Evolutionary conservation across 2,329 filamentous ascomycete genomes (phyloP).

Genomic region (Tricladium varicosporioides): DNA sequence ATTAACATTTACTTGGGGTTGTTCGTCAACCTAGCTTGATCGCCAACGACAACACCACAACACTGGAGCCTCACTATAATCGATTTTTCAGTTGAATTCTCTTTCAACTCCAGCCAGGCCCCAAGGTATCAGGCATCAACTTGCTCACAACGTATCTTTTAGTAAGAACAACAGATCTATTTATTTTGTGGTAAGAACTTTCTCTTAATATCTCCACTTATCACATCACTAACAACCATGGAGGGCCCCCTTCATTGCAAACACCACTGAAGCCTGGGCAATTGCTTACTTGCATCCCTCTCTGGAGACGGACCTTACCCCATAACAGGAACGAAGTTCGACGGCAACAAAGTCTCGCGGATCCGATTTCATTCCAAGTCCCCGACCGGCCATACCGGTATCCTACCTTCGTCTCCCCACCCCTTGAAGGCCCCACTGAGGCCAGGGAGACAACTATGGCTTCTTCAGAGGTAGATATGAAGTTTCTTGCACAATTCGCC

Average conservation of each 20-base stretch:
- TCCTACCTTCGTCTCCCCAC: not conserved
- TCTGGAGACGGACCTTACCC: too few species aligned
- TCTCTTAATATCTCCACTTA: not conserved
- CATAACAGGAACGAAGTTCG: too few species aligned
- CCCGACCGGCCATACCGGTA: not conserved
- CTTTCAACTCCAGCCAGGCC: not conserved
- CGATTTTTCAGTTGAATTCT: too few species aligned
- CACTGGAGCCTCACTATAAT: too few species aligned
- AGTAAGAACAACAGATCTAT: not conserved
- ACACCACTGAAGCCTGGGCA: too few species aligned
- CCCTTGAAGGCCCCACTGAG: not conserved
- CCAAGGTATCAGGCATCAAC: not conserved
- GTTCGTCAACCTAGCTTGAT: not conserved
- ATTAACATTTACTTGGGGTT: not conserved
- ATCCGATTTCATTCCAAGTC: not conserved
- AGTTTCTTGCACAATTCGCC: conserved; percentile 88
- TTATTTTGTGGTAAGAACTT: not conserved
- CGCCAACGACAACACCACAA: not conserved
- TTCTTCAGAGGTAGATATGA: conserved; percentile 95
- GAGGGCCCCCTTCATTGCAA: too few species aligned
- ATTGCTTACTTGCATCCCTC: not conserved
- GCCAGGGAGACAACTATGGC: conserved; percentile 60
- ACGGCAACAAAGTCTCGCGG: not conserved
- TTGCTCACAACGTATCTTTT: not conserved
- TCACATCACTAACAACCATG: not conserved